Base-by-base conservation (phyloP, 768 basidiomycete genomes). In the Leccinum rimulosum region DNA sequence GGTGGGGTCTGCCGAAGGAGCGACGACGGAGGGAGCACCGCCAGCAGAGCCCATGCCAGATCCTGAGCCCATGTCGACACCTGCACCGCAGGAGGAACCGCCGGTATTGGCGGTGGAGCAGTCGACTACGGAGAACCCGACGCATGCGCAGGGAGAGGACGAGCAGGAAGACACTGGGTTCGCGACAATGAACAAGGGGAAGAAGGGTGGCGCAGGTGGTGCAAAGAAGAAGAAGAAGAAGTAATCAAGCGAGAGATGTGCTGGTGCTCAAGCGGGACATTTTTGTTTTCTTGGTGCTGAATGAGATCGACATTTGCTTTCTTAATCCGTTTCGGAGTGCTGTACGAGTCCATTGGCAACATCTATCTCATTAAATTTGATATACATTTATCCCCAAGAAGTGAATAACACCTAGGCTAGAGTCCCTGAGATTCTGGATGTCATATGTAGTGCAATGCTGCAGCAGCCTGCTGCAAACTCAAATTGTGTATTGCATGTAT, bases 101-200 rank as follows among this genome's bases (percentile, higher is more conserved):
- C 45, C 36, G 1, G 11, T 31, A 35, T 54, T 36, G 19, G 6
- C 52, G 45, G 49, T 45, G 33, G 65, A 65, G 6, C 50, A 4
- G 40, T 52, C 58, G 14, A 10, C 60, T 40, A 63, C 64, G 12
- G 64, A 66, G 0, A 55, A 55, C 19, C 64, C 58, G 6, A 61
- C 62, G 4, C 45, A 47, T 14, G 27, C 35, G 14, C 14, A 0
- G 3, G 64, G 5, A 17, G 66, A 66, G 0, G 63, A 63, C 2
- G 52, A 43, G 11, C 35, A 0, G 49, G 63, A 54, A 1, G 60
- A 51, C 25, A 25, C 25, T 10, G 14, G 8, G 12, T 22, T 31
- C 8, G 35, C 14, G 35, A 22, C 5, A 31, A 0, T 28, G 6
- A 0, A 12, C 2, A 50, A 54, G 14, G 33, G 28, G 7, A 52